Evolutionary conservation across 2,329 filamentous ascomycete genomes (phyloP).

Genomic region (Amesomyces nigricolor): DNA sequence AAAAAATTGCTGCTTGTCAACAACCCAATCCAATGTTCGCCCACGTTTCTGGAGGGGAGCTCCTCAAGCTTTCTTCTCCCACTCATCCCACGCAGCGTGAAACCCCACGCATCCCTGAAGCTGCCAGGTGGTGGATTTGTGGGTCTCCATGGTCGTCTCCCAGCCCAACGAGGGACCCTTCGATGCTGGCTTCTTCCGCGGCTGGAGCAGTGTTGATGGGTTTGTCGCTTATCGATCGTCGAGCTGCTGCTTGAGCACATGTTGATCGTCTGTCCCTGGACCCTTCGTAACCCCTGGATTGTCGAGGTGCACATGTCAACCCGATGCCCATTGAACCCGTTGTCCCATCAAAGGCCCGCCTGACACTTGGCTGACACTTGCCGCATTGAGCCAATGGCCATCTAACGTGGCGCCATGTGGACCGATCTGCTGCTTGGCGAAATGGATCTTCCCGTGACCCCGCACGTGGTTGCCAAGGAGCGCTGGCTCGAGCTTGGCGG

Average conservation of each 20-base stretch:
- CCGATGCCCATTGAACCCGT: background rate
- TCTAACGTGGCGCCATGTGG: slow-evolving; percentile 12
- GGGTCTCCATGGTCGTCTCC: background rate
- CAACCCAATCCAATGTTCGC: slow-evolving; percentile 11
- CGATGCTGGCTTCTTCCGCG: too few species aligned
- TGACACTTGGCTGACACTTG: slow-evolving; percentile 1
- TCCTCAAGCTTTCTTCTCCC: slow-evolving; percentile 17
- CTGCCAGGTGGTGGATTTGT: slow-evolving; percentile 6
- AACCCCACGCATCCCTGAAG: slow-evolving; percentile 15
- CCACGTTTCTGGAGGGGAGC: slow-evolving; percentile 15
- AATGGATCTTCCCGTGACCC: slow-evolving; percentile 7
- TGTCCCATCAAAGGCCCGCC: background rate
- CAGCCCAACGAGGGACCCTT: too few species aligned
- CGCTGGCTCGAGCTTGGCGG: slow-evolving; percentile 8
- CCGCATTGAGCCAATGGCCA: slow-evolving; percentile 12
- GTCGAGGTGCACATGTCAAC: background rate
- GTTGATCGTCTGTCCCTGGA: too few species aligned
- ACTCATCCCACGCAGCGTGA: slow-evolving; percentile 23
- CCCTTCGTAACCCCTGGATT: too few species aligned
- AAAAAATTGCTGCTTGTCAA: slow-evolving; percentile 20
- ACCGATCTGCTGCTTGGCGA: background rate
- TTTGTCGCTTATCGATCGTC: too few species aligned
- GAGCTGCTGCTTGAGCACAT: too few species aligned
- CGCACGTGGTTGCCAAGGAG: slow-evolving; percentile 9
- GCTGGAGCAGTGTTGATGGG: too few species aligned